Conservation (phyloP, 1,139 yeast species). For the Magnusiomyces suaveolens region DNA sequence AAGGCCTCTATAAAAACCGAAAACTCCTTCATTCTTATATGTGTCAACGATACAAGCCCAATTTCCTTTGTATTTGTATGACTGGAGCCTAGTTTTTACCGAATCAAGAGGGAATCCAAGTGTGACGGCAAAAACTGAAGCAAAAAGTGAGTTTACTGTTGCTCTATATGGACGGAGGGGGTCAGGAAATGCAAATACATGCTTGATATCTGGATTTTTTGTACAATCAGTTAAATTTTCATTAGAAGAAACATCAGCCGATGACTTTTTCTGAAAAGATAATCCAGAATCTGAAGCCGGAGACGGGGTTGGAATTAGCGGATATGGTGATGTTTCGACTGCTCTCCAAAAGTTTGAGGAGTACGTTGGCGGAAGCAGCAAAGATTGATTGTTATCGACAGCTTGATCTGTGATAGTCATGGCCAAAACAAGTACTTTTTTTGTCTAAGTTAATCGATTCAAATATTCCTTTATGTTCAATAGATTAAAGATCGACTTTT, state of each 20-base stretch:
- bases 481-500: too few species aligned
- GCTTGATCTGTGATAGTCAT: neutral
- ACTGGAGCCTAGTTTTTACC: constrained; percentile 75
- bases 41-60: constrained; percentile 54
- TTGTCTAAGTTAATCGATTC: too few species aligned
- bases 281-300: neutral
- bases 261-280: neutral
- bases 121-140: constrained; percentile 61
- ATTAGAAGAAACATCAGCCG: neutral
- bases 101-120: constrained; percentile 83
- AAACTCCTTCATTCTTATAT: constrained; percentile 49
- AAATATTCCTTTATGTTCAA: too few species aligned
- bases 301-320: neutral
- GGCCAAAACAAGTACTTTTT: neutral
- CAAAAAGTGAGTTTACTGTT: constrained; percentile 48
- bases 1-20: constrained; percentile 58
- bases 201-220: neutral
- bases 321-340: neutral
- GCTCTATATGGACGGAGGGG: constrained; percentile 47
- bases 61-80: constrained; percentile 54
- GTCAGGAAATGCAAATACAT: constrained; percentile 33
- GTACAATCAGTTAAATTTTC: neutral
- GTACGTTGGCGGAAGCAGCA: neutral
- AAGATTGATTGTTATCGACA: neutral
- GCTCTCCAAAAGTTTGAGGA: neutral